These are phyloP conservation scores for Penicillium chermesinum DNA, from an alignment of 495 filamentous ascomycete species.

Conservation along the genomic window DNA sequence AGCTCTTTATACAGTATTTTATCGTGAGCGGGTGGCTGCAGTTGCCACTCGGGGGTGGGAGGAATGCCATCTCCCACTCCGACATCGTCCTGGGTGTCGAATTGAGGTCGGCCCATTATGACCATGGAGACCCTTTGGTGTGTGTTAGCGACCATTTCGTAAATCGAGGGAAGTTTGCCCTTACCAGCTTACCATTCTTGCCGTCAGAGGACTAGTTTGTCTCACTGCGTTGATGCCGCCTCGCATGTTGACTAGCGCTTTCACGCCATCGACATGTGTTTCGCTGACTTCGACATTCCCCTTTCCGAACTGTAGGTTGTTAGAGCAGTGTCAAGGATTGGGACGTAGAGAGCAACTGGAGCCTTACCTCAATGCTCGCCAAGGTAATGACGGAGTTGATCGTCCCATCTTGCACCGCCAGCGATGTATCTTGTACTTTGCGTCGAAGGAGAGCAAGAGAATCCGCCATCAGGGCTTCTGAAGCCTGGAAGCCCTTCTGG, in stretches of 20 bases:
- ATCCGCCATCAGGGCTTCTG: constrained; percentile 49
- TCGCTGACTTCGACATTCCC: constrained; percentile 37
- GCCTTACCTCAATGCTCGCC: constrained; percentile 46
- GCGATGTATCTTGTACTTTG: constrained; percentile 35
- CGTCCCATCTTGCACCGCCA: constrained; percentile 49
- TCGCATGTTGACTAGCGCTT: constrained; percentile 38
- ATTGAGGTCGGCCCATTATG: constrained; percentile 44
- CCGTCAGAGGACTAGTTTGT: constrained; percentile 46
- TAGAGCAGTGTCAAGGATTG: neutral
- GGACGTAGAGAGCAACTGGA: neutral
- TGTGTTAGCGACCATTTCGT: constrained; percentile 7
- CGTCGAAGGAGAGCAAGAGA: constrained; percentile 42
- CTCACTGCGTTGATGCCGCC: constrained; percentile 44
- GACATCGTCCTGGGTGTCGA: constrained; percentile 42
- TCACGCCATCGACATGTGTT: constrained; percentile 50
- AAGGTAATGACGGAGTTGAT: constrained; percentile 51
- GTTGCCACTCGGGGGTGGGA: constrained; percentile 41
- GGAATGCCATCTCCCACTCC: constrained; percentile 44
- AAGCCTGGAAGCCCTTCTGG: constrained; percentile 42
- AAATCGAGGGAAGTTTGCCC: neutral
- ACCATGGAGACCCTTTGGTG: constrained; percentile 46
- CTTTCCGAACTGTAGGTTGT: constrained; percentile 38
- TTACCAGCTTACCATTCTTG: constrained; percentile 49
- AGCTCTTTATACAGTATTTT: constrained; percentile 9
- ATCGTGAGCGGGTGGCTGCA: constrained; percentile 10